Evolutionary conservation across 1,139 yeast species (phyloP), one percentile per base, ranked within the genome.

Genomic region (Saccharomyces uvarum): DNA sequence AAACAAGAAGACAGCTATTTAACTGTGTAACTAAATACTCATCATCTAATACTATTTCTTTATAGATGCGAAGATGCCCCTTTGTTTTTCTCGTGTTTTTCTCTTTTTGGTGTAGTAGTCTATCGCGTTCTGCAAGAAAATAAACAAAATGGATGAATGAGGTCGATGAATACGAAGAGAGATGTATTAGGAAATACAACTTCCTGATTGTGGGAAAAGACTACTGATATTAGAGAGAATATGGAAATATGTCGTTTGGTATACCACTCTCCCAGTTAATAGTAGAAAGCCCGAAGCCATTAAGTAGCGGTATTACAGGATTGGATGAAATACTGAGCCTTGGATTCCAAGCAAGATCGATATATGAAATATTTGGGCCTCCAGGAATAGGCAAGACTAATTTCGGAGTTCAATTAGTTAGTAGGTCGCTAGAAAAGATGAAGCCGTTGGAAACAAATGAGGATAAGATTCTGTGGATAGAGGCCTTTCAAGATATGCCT

Each of bases 301-400:
- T 67, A 14, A 42, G 54, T 4, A 62, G 63, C 27, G 70, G 70
- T 5, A 56, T 63, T 33, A 47, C 50, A 4, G 55, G 51, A n/a
- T 55, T 68, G 29, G 71, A 68, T 53, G 53, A 51, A 9, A 52
- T 55, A 4, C 50, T 68, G 38, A 62, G 63, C 50, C 59, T 57
- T 16, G 71, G 71, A 3, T 64, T 67, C 33, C 63, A 66, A 31
- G 56, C 60, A 16, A 53, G 66, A 47, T 59, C 63, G 21, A 66
- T 68, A 26, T 69, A 69, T 56, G 72, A 69, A 48, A 56, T 69
- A 11, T 67, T 59, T 55, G 72, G 72, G 1, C 68, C 68, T 6
- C 71, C 72, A 3, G 71, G 71, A 1, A 57, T 66, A 11, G 70
- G 71, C 9, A 68, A 64, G 56, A 64, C 69, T 3, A 55, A 53